Base-by-base conservation (phyloP, 2,329 filamentous ascomycete genomes). In the Ophiostoma montium region DNA sequence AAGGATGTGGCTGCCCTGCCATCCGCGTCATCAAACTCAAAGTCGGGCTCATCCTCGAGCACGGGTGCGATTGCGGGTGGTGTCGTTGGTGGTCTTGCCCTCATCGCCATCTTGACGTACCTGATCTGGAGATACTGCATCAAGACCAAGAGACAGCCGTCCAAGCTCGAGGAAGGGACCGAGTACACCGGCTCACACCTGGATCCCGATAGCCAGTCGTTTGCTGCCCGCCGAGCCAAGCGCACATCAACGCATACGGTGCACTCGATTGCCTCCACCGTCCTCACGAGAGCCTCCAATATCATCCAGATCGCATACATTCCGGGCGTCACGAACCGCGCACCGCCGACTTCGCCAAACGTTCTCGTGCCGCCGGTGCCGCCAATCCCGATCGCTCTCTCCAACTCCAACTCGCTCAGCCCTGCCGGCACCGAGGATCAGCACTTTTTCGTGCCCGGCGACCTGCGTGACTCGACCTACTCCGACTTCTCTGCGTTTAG, bases 261-360 rank as follows among this genome's bases (percentile, higher is more conserved):
- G 49, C 77, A 84, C 59, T 96, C 90, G 12, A 87, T 98, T 61
- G 92, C 92, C 15, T 95, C 89, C 10, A 96, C 90, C 23, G 88
- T 96, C 52, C 76, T 95, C 53, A 96, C 92, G 16, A 82, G 92
- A 54, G 92, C 92, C 45, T 96, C 92, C 60, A 98, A 98, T 70
- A 90, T 98, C 62, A 98, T 98, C 59, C 92, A 96, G 67, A 98
- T 98, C 66, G 92, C 92, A 50, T 98, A 96, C 65, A 96, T 98
- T 56, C 92, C 92, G 13, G 92, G 92, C 52, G 89, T 96, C 59
- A 95, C 87, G 53, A 95, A 95, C 67, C 79, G 90, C 57, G 88
- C 89, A 12, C 81, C 82, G 8, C 84, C 86, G 5, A 82, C 84
- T n/a, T 90, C 87, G 1, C 86, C 86, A 3, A 80, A 79, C 35